Evolutionary conservation across 2,329 filamentous ascomycete genomes (phyloP).

Genomic region (Fusarium anthophilum): DNA sequence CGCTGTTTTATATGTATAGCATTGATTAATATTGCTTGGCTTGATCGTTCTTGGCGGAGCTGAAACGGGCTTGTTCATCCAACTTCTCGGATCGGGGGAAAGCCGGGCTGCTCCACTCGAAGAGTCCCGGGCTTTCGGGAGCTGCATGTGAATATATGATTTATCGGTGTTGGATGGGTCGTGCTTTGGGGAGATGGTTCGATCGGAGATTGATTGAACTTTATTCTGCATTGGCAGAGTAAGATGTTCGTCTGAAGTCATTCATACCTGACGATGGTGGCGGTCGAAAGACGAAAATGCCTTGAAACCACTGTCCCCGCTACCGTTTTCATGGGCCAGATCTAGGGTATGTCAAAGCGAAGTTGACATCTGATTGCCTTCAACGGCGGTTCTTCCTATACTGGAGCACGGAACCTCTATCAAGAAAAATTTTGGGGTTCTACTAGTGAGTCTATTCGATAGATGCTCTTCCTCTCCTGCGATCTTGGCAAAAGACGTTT

Average conservation of each 20-base stretch:
- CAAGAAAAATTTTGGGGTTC: accelerated
- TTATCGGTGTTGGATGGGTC: background rate
- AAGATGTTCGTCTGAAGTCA: background rate
- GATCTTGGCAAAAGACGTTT: background rate
- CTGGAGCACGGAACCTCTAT: background rate
- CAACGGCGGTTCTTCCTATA: too few relatives aligned
- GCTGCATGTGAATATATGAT: background rate
- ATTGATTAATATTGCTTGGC: background rate
- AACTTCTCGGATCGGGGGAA: background rate
- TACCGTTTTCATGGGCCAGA: accelerated
- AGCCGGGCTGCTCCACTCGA: background rate
- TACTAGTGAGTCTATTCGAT: background rate
- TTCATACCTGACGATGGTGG: background rate
- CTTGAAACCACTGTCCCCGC: background rate
- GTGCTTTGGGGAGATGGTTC: background rate
- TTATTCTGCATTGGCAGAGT: background rate
- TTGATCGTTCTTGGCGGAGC: background rate
- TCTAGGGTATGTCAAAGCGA: background rate
- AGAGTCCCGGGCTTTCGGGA: background rate
- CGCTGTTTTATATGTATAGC: background rate
- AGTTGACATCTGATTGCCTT: background rate
- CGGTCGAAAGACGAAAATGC: background rate
- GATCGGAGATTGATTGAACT: background rate
- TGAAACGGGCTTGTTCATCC: background rate
- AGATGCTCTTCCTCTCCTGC: accelerated